Base-by-base conservation (phyloP, 2,329 filamentous ascomycete species). In the Fusarium sp. region DNA sequence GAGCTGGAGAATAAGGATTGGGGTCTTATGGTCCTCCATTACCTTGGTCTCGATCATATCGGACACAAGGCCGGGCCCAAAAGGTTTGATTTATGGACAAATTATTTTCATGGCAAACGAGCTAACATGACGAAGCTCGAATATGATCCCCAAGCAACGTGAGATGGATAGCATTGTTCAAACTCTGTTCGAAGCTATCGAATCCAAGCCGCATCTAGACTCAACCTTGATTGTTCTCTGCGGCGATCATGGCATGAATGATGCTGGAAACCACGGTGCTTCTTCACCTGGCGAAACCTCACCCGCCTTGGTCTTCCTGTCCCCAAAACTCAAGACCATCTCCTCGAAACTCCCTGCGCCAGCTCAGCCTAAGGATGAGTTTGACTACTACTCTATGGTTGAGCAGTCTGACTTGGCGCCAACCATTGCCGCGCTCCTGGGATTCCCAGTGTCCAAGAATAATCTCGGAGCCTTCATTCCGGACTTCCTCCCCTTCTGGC, bases 191-290 rank as follows among this genome's bases (percentile, higher is more conserved):
- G 82, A 85, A 14, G 91, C 93, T 8, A 92, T 99, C 69, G 86
- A 92, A 74, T 85, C 85, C 6, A 82, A 92, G 57, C 77, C 86
- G 2, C 91, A 97, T 78, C 88, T 98, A 2, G 77, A 88, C 33
- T 92, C 92, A 6, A 94, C 95, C 0, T 82, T 99, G 3, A 86
- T 99, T 45, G 90, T 99, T 5, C 81, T 99, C 8, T 94, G 91
- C 58, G 96, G 96, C 57, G 97, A 99, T 74, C 96, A 99, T 77
- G 96, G 96, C n/a, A 99, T 99, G 96, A 99, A 98, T 73, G 95
- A 98, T 73, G 96, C 93, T 21, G 96, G 96, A 4, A 98, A 98
- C 72, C 96, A 99, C 77, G 96, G 96, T 31, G 96, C 95, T 39
- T 98, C 95, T 11, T 94, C 94, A 1, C 88, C 94, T 2, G 95